Base-by-base conservation (phyloP, 1,284 basidiomycete genomes). In the Ustilago cynodontis region DNA sequence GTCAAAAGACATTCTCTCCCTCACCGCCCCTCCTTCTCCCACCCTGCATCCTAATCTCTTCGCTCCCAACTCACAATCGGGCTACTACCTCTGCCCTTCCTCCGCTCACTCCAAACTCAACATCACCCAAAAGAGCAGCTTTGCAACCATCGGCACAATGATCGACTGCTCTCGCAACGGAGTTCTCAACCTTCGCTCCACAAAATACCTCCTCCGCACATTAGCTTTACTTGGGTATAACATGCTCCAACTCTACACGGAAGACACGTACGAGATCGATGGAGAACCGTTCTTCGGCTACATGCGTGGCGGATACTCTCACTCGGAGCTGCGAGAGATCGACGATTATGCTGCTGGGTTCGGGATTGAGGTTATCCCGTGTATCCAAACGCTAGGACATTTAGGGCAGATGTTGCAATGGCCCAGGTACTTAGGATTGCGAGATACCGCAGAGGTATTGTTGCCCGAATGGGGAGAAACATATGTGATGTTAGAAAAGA, bases 401-500 rank as follows among this genome's bases (percentile, higher is more conserved):
- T 73, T 87, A 13, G 86, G 86, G 0, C 86, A 87, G 73, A 86
- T 87, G 79, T 79, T 87, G 2, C 86, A 87, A 56, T 87, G 86
- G 86, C 86, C 86, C 0, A 73, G 81, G 18, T 87, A 82, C 62
- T 74, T 84, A 1, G 75, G 71, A 11, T 59, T 87, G 45, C 65
- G 85, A 11, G 86, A 87, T 63, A 87, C 86, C 0, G 78, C 85
- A 1, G 86, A 87, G 24, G 86, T 87, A 5, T 65, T 87, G 33
- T 71, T 87, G 11, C 80, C 85, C 4, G 86, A 86, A 49, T 77
- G 69, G 37, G 71, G 61, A 9, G 85, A 86, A 60, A 86, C 83
- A 2, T 86, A 86, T 55, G 55, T 54, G 0, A 83, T 87, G 68
- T 80, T 87, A 58, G 81, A 83, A 39, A 86, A 85, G 63, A 78